Percentiles rank a stretch among this genome's conserved stretches.
phyloP scores from a whole-genome alignment of 23 red algal species.

The Chondrus crispus region DNA sequence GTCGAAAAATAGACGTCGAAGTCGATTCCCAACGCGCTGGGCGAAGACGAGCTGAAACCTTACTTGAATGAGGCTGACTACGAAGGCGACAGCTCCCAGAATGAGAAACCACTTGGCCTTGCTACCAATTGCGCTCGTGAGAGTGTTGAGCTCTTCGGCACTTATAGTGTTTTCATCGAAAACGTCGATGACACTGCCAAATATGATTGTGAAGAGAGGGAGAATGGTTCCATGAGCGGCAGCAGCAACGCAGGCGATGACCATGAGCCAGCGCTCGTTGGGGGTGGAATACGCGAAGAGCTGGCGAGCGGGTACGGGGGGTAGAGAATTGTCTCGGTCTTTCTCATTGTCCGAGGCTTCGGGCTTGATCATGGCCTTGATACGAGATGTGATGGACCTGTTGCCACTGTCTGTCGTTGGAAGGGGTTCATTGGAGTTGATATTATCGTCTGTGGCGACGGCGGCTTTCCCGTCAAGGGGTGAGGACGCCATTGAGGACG shows the following conservation, averaged over 20 bases:
- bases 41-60: conserved; percentile 72
- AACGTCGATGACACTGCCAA: conserved; percentile 74
- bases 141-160: background rate
- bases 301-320: conserved; percentile 31
- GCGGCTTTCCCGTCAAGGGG: no score
- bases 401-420: no score
- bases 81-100: conserved; percentile 72
- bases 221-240: conserved; percentile 68
- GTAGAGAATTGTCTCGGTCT: background rate
- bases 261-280: conserved; percentile 37
- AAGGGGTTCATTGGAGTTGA: no score
- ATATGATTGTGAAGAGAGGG: conserved; percentile 84
- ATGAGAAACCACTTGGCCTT: conserved; percentile 77
- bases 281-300: conserved; percentile 59
- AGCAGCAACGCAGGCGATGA: conserved; percentile 44
- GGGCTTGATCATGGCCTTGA: background rate
- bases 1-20: conserved; percentile 68
- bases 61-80: conserved; percentile 63
- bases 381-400: no score
- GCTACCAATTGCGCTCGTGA: conserved; percentile 54
- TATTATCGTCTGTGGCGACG: no score
- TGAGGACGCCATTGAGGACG: no score
- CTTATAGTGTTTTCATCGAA: conserved; percentile 25
- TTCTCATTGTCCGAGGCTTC: background rate
- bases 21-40: conserved; percentile 50